Conservation (phyloP, 1,284 basidiomycete species). For the Sanghuangporus sanghuang region DNA sequence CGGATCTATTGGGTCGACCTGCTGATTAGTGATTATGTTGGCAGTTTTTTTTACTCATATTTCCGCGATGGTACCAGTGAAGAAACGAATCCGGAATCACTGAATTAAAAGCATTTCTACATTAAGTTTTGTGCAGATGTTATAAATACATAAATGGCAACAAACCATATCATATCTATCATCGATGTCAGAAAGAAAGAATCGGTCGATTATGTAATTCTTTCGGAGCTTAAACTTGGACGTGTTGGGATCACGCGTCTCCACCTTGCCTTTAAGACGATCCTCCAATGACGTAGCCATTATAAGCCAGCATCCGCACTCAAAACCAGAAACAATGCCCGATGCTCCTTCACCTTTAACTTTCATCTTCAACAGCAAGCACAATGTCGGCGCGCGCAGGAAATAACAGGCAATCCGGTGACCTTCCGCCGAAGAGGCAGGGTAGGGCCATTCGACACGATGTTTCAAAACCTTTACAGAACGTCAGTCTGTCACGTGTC, state of each 20-base stretch:
- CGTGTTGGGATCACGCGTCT: not conserved
- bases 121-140: too few relatives aligned
- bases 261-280: not conserved
- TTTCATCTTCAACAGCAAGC: not conserved
- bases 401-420: not conserved
- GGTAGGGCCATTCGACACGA: constrained; percentile 26
- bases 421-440: constrained; percentile 30
- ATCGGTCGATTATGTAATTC: not conserved
- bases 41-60: too few relatives aligned
- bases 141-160: too few relatives aligned
- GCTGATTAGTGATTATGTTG: not conserved
- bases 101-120: too few relatives aligned
- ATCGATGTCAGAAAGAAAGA: not conserved
- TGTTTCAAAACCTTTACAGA: constrained; percentile 31
- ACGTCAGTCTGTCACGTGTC: constrained; percentile 32
- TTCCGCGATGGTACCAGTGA: too few relatives aligned
- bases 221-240: not conserved
- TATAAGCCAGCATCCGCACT: not conserved
- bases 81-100: too few relatives aligned
- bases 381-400: not conserved
- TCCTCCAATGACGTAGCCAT: not conserved
- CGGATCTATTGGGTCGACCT: constrained; percentile 49
- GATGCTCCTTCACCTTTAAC: not conserved
- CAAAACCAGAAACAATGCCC: not conserved
- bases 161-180: not conserved